phyloP scores from a whole-genome alignment of 2,329 filamentous ascomycete species.

The Neonectria magnoliae region DNA sequence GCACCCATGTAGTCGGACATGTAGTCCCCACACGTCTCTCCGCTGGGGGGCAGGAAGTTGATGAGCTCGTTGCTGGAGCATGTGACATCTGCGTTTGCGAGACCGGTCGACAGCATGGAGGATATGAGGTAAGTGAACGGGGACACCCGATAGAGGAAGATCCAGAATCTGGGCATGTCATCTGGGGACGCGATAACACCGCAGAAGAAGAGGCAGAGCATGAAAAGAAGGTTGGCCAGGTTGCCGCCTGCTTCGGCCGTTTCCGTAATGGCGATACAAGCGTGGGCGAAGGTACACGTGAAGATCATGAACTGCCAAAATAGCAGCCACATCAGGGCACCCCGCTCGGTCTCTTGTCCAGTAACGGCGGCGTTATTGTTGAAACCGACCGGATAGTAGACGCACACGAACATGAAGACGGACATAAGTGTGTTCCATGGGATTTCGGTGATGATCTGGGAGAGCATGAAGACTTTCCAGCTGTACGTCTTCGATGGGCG shows the following conservation, averaged over 20 bases:
- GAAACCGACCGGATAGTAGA: conserved; percentile 88
- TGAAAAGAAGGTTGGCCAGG: conserved; percentile 73
- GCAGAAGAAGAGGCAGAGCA: conserved; percentile 72
- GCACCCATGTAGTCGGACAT: conserved; percentile 56
- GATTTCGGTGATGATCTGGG: conserved; percentile 84
- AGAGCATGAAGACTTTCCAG: conserved; percentile 87
- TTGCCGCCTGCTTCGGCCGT: conserved; percentile 74
- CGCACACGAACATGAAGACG: conserved; percentile 78
- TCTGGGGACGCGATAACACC: conserved; percentile 68
- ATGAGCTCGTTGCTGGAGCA: conserved; percentile 75
- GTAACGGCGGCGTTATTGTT: conserved; percentile 68
- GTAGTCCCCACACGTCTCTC: conserved; percentile 66
- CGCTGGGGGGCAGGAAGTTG: conserved; percentile 66
- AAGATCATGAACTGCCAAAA: conserved; percentile 74
- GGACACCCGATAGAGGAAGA: conserved; percentile 76
- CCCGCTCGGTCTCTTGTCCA: conserved; percentile 56
- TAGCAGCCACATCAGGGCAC: conserved; percentile 74
- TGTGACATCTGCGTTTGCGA: conserved; percentile 40
- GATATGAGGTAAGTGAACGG: conserved; percentile 57
- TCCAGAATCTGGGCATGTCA: conserved; percentile 75
- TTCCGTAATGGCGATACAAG: conserved; percentile 71
- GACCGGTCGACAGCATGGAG: conserved; percentile 40
- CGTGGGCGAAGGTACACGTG: conserved; percentile 72
- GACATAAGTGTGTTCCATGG: conserved; percentile 85
- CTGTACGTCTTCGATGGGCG: conserved; percentile 84